A percentile compares a stretch with the other conserved stretches of the same genome.
Conservation (phyloP, 2,329 filamentous ascomycete species). For the Neofusicoccum parvum region DNA sequence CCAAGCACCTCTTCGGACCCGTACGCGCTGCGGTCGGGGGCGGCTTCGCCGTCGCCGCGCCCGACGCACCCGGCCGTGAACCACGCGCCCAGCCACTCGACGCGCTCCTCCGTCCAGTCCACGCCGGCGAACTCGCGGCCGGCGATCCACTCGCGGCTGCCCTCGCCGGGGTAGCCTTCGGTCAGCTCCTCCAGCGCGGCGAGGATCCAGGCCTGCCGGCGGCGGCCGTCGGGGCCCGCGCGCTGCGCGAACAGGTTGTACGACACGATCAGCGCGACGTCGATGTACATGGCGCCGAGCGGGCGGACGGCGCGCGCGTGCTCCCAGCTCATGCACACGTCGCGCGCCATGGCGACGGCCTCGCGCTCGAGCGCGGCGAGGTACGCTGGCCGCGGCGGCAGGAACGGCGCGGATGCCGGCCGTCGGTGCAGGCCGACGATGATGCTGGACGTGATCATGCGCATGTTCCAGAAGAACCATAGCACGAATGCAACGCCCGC, state of each 20-base stretch:
- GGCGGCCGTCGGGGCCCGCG: neutral
- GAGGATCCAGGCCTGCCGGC: neutral
- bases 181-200: conserved; percentile 1
- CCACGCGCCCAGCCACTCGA: conserved; percentile 12
- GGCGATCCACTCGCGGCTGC: neutral
- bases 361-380: conserved; percentile 5
- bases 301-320: conserved; percentile 7
- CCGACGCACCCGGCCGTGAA: conserved; percentile 5
- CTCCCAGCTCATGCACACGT: conserved; percentile 13
- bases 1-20: neutral
- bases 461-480: conserved; percentile 22
- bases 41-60: neutral
- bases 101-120: neutral
- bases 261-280: conserved; percentile 19
- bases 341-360: neutral
- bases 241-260: neutral
- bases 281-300: conserved; percentile 18
- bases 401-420: neutral
- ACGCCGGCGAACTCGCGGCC: neutral
- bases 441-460: conserved; percentile 4
- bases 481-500: conserved; percentile 5
- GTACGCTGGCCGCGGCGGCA: neutral
- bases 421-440: conserved; percentile 5
- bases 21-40: too few relatives aligned
- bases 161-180: neutral